These are phyloP conservation scores for Cicer cuneatum DNA, from an alignment of 306 rosid species.

Conservation along the genomic window DNA sequence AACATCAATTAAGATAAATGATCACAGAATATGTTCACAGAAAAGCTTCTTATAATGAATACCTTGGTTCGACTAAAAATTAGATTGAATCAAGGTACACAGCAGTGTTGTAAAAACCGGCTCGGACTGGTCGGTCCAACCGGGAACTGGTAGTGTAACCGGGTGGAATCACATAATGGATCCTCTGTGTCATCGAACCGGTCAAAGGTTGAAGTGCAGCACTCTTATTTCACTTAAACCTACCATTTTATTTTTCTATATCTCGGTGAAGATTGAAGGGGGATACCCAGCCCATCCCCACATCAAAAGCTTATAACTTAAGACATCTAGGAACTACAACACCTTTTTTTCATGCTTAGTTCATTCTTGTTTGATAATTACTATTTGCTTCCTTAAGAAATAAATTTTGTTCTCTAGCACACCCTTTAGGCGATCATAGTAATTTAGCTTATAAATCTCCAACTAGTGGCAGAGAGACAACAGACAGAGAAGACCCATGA, in stretches of 20 bases:
- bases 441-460: constrained; percentile 22
- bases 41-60: constrained; percentile 24
- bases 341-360: constrained; percentile 24
- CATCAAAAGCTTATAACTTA: constrained; percentile 20
- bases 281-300: constrained; percentile 19
- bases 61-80: constrained; percentile 25
- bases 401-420: constrained; percentile 11
- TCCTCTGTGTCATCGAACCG: too few species aligned
- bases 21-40: constrained; percentile 24
- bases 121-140: too few species aligned
- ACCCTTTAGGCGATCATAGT: constrained; percentile 23
- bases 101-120: too few species aligned
- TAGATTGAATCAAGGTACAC: constrained; percentile 31
- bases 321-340: constrained; percentile 19
- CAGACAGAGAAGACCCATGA: constrained; percentile 9
- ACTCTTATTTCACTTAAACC: constrained; percentile 17
- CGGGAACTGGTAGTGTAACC: too few species aligned
- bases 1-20: constrained; percentile 36
- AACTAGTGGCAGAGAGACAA: constrained; percentile 11
- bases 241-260: constrained; percentile 19
- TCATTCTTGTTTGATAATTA: constrained; percentile 14
- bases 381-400: background rate
- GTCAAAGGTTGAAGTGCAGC: background rate
- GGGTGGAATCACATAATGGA: too few species aligned
- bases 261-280: constrained; percentile 17